Base-by-base conservation (phyloP, 805 yeast genomes). In the Metschnikowia gruessii region DNA sequence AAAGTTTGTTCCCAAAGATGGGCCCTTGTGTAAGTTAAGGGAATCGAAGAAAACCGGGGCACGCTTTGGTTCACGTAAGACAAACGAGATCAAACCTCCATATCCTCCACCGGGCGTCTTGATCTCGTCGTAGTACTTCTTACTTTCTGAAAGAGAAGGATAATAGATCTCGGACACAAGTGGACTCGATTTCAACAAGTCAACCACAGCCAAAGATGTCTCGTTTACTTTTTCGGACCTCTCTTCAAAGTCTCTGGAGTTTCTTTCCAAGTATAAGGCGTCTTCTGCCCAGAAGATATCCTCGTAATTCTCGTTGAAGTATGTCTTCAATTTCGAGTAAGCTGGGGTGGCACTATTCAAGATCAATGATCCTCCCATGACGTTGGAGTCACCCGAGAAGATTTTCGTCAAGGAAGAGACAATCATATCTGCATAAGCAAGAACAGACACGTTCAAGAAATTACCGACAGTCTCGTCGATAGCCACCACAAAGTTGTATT, bases 391-490 rank as follows among this genome's bases (percentile, higher is more conserved):
- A 19, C 98, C 97, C 31, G 92, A 83, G 62, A 94, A 94, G 15
- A 91, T 86, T 63, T 94, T 94, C 10, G 97, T 91, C 51, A 94
- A 73, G 8, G 97, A 88, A 28, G 92, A 80, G 29, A 84, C 94
- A 13, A 87, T 85, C 41, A 91, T 77, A 64, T 94, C 99, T n/a
- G 88, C 83, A 62, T 80, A 85, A 17, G 88, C 85, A 47, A 89
- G 71, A 4, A 86, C 86, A 55, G 88, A 86, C 41, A 90, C 77
- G 65, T 94, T 94, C 50, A 86, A 75, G 60, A 89, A 84, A 58
- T 94, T 94, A 13, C 97, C 97, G 18, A 91, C 86, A 1, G 98
- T 94, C 61, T 94, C 99, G 67, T 94, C 99, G 33, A 94, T 85
- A 15, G 87, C 87, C 29, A 94, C 81, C 13, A 83, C 82, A 66